Evolutionary conservation across 2,329 filamentous ascomycete genomes (phyloP).

Genomic region (Colletotrichum brevisporum): DNA sequence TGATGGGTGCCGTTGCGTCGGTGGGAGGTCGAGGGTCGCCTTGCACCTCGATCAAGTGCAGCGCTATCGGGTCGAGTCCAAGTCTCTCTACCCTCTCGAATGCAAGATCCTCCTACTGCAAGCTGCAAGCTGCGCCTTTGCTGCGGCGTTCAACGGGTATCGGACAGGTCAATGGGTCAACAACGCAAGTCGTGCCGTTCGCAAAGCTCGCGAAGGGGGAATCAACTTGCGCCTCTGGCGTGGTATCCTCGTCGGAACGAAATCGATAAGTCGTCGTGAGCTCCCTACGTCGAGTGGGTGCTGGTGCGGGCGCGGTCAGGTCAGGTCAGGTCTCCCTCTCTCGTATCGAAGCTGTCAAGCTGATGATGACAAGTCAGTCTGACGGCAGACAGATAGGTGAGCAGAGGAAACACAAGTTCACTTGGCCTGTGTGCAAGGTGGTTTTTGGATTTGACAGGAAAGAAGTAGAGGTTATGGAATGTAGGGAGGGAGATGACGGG

Average conservation of each 20-base stretch:
- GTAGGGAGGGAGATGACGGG: conserved; percentile 41
- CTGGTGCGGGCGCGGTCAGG: neutral
- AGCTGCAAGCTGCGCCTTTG: conserved; percentile 18
- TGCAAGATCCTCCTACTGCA: conserved; percentile 2
- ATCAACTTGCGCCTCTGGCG: conserved; percentile 28
- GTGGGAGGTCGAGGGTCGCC: neutral
- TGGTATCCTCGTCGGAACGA: conserved; percentile 16
- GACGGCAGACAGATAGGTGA: conserved; percentile 16
- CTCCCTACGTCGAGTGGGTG: conserved; percentile 27
- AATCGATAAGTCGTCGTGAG: conserved; percentile 21
- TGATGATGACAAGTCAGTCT: conserved; percentile 29
- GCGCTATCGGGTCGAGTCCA: conserved; percentile 9
- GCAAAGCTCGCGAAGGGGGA: neutral
- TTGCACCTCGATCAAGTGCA: conserved; percentile 11
- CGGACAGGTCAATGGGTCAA: conserved; percentile 20
- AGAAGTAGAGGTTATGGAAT: conserved; percentile 39
- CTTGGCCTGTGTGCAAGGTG: conserved; percentile 35
- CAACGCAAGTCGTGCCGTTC: conserved; percentile 3
- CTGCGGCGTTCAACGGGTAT: conserved; percentile 21
- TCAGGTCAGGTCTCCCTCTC: conserved; percentile 5
- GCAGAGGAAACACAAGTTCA: conserved; percentile 6
- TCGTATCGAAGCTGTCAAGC: conserved; percentile 26
- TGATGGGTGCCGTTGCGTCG: neutral
- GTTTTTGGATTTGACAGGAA: conserved; percentile 38
- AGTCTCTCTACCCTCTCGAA: neutral